Evolutionary conservation across 305 asterid species (phyloP), one percentile per base, ranked within the genome.

Genomic region (Rubia occidens): DNA sequence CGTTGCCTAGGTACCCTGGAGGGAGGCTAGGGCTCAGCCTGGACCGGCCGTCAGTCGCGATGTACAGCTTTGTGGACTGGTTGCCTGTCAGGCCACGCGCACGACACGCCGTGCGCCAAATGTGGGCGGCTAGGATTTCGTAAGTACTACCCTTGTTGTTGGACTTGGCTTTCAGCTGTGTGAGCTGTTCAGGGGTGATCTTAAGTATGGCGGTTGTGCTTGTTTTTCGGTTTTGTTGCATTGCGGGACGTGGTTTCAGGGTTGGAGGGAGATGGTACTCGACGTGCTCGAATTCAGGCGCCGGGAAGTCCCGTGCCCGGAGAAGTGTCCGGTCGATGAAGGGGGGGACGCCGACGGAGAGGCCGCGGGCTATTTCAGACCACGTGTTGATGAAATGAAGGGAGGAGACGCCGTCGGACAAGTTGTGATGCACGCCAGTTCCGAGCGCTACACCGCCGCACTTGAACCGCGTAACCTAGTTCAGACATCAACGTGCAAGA

Each of bases 401-500:
- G 0, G 91, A 87, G 26, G 91, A 85, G 0, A 85, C 81, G 6
- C 96, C 96, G 67, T 90, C 96, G 0, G 94, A 89, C 76, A 90
- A 73, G 17, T 86, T 87, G 75, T 90, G 96, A n/a, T 85, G 86
- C 14, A 86, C 74, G 8, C 95, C 96, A 1, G 85, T 64, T 20
- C 96, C 96, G 35, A 90, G 73, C 69, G 87, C 78, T 2, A 82
- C 75, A 21, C 94, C 95, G 20, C 96, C 96, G 77, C 96, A 90
- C 18, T 79, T 80, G 68, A 79, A 79, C 32, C 75, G 76, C 14
- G 82, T 81, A 15, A 90, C 70, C 87, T 78, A 35, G 78, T 1
- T 24, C n/a, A 55, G 18, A 10, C 2, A 1, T 17, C 11, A 54
- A 8, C 5, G n/a, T 29, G 47, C 1, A 43, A 43, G 11, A 11